Percentiles rank a stretch among this genome's conserved stretches.
Conservation (phyloP, 2,329 filamentous ascomycete species). For the Penicillium brevicompactum region DNA sequence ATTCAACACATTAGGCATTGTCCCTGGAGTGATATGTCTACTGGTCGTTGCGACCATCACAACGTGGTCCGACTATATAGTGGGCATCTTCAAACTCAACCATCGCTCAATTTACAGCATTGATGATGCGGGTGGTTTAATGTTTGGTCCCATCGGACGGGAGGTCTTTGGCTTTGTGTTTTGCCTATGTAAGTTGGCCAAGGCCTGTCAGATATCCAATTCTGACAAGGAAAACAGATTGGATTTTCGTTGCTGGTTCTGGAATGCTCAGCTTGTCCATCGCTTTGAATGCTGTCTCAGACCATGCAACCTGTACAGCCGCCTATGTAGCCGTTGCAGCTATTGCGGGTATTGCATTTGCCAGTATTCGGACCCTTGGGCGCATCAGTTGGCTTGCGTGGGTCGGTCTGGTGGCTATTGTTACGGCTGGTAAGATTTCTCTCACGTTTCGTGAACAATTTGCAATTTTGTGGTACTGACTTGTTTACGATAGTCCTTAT, state of each 20-base stretch:
- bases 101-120: constrained; percentile 8
- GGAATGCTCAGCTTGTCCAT: constrained; percentile 24
- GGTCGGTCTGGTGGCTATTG: constrained; percentile 18
- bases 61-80: constrained; percentile 10
- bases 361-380: constrained; percentile 19
- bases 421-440: constrained; percentile 16
- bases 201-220: not conserved
- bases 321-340: constrained; percentile 18
- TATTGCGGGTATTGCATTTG: constrained; percentile 12
- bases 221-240: constrained; percentile 9
- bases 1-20: constrained; percentile 4
- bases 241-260: constrained; percentile 22
- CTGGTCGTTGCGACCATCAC: constrained; percentile 8
- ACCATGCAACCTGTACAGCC: constrained; percentile 20
- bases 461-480: not conserved
- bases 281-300: constrained; percentile 19
- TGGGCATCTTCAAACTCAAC: constrained; percentile 4
- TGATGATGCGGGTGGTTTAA: constrained; percentile 10
- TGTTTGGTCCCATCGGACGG: constrained; percentile 5
- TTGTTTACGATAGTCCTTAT: not conserved
- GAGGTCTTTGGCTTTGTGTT: constrained; percentile 5
- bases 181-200: not conserved
- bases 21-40: constrained; percentile 6
- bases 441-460: too few relatives aligned
- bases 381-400: constrained; percentile 22